Base-by-base conservation (phyloP, 306 rosid genomes). In the Pachyrhizus erosus region DNA sequence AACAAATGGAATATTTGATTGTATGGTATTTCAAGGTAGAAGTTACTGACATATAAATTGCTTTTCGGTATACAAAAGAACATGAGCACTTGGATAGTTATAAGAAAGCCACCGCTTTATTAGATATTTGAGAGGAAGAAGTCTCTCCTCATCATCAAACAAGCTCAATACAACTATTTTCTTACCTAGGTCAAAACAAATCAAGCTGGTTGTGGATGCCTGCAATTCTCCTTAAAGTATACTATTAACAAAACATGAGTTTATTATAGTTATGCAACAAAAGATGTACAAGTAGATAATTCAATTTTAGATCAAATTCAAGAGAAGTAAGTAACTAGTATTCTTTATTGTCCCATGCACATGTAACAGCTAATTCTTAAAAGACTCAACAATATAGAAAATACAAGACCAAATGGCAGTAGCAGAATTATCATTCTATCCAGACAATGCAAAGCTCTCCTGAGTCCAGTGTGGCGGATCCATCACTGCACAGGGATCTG, bases 391-490 rank as follows among this genome's bases (percentile, higher is more conserved):
- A 46, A 55, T 3, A 55, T 77, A 74, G 31, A 71, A 60, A 12
- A 60, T 10, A 69, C 70, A 81, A 69, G 83, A 66, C 14, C n/a
- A 73, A 69, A 42, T 65, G 40, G 5, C 62, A 26, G 26, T 4
- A 70, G 13, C 55, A 60, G 68, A 75, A 75, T 48, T 37, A 29
- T 77, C 55, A 76, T 79, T 57, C 66, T 84, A 86, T 46, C 88
- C 90, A 84, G 94, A 82, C 86, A 92, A 82, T 23, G 97, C 98
- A 91, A 85, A 92, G 92, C 98, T 94, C 68, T 77, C 76, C 83
- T 94, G 92, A 18, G 88, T 88, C 98, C 98, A 94, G 43, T 82
- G 80, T 34, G 94, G 91, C 39, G 97, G 98, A 86, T 94, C 98
- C 93, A 90, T 85, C 75, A 92, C 98, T 69, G 84, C 82, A 84